phyloP scores from a whole-genome alignment of 495 filamentous ascomycete species.

The Aspergillus nidulans region DNA sequence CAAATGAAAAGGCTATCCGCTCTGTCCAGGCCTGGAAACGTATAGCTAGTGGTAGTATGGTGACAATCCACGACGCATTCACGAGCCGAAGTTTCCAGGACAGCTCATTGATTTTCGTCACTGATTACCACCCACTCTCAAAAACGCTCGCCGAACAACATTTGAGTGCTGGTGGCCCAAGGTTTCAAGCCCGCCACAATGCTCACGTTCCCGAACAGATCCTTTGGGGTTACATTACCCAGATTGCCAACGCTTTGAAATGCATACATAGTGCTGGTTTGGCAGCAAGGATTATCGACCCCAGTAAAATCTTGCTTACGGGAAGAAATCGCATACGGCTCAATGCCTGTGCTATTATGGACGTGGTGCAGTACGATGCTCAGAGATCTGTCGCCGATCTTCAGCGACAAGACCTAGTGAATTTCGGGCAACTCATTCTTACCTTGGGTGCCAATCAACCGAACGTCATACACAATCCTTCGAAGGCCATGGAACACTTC shows the following conservation, averaged over 20 bases:
- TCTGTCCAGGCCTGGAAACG: slow-evolving; percentile 89
- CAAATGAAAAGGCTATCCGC: slow-evolving; percentile 81
- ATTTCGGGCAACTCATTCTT: slow-evolving; percentile 80
- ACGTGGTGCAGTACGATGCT: slow-evolving; percentile 75
- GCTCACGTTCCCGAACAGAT: slow-evolving; percentile 66
- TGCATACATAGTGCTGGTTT: slow-evolving; percentile 76
- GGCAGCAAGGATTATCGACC: slow-evolving; percentile 76
- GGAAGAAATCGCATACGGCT: slow-evolving; percentile 73
- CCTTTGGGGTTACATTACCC: slow-evolving; percentile 88
- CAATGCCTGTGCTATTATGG: slow-evolving; percentile 79
- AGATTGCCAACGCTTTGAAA: slow-evolving; percentile 85
- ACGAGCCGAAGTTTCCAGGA: slow-evolving; percentile 91
- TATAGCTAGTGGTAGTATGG: slow-evolving; percentile 74
- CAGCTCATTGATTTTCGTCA: slow-evolving; percentile 90
- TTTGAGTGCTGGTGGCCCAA: slow-evolving; percentile 54
- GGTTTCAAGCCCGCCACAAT: slow-evolving; percentile 46
- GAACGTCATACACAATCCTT: slow-evolving; percentile 49
- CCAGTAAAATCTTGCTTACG: slow-evolving; percentile 78
- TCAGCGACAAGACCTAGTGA: slow-evolving; percentile 82
- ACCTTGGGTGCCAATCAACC: slow-evolving; percentile 66
- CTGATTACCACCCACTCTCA: slow-evolving; percentile 85
- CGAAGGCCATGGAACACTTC: slow-evolving; percentile 66
- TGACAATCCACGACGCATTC: slow-evolving; percentile 86
- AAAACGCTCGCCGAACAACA: slow-evolving; percentile 87
- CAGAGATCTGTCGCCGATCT: slow-evolving; percentile 64